Evolutionary conservation across 2,329 filamentous ascomycete genomes (phyloP), one percentile per base, ranked within the genome.

Genomic region (Canariomyces notabilis): DNA sequence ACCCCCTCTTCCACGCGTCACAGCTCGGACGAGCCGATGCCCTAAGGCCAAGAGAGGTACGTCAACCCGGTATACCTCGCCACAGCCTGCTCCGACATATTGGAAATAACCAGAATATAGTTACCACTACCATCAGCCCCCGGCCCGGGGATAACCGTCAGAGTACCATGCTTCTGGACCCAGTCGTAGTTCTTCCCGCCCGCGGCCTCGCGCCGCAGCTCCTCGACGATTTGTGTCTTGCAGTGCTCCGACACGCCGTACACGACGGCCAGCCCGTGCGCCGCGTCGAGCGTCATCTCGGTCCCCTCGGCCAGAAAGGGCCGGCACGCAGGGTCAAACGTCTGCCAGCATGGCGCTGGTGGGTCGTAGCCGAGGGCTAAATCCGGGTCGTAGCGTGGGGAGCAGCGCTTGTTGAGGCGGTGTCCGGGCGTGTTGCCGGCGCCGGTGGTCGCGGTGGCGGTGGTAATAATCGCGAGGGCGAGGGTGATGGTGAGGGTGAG

Each of bases 261-360:
- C 33, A 61, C 45, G 16, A 60, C 42, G 20, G 50, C 55, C 18
- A 55, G 43, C n/a, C 46, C 37, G 45, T 51, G 51, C 2, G 44
- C 19, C 4, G 48, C 42, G 52, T 57, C 52, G 18, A 60, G 34
- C 19, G 49, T 49, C 47, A 58, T 50, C 26, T 56, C 46, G 20
- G 53, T 57, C 23, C 36, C 47, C 3, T 15, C 4, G 11, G 19
- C 15, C 36, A 60, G 42, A 42, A 47, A 49, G 6, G 57, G 49
- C 15, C 33, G 37, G 51, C 59, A 61, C 3, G 53, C 52, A 1
- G 58, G 20, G 46, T 57, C 49, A 42, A 54, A 52, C 8, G 48
- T 49, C 34, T 58, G 58, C 59, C 59, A 61, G 56, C 59, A 61
- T 1, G 59, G 56, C 0, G 57, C 57, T 2, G 59, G 57, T 2